Conservation (phyloP, 148 eudicot genomes). For the Rhododendron williamsianum region DNA sequence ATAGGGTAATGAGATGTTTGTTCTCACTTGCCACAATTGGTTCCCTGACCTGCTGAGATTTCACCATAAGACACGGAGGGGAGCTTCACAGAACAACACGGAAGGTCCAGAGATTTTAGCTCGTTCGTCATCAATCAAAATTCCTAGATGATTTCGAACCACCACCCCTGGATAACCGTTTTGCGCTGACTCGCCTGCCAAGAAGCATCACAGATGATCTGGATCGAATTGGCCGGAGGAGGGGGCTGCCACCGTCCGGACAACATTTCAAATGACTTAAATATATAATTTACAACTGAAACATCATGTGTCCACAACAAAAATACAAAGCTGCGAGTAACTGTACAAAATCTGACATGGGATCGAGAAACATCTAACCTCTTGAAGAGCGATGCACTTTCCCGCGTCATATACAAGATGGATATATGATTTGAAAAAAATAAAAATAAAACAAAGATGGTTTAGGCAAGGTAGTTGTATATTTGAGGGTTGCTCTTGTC, state of each 20-base stretch:
- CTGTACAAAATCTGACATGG: slow-evolving; percentile 28
- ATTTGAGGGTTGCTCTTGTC: slow-evolving; percentile 95
- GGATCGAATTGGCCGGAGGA: not conserved
- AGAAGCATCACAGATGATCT: not conserved
- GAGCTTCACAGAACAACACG: not conserved
- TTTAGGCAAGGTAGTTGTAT: slow-evolving; percentile 88
- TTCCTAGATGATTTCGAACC: not conserved
- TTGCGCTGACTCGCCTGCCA: not conserved
- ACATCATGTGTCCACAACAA: not conserved
- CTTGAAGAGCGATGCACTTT: not conserved
- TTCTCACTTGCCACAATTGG: not conserved
- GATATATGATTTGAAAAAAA: not conserved
- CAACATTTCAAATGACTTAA: not conserved
- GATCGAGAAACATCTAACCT: not conserved
- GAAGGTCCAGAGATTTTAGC: not conserved
- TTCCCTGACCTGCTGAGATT: not conserved
- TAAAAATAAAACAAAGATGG: not conserved
- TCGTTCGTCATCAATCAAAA: not conserved
- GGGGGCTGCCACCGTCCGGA: not conserved
- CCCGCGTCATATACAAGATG: slow-evolving; percentile 18
- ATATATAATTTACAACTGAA: not conserved
- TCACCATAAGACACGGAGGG: not conserved
- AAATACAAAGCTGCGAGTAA: slow-evolving; percentile 4
- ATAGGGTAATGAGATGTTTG: not conserved
- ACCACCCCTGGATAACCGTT: not conserved